Conservation (phyloP, 345 rosid genomes). For the Melaleuca quinquenervia region DNA sequence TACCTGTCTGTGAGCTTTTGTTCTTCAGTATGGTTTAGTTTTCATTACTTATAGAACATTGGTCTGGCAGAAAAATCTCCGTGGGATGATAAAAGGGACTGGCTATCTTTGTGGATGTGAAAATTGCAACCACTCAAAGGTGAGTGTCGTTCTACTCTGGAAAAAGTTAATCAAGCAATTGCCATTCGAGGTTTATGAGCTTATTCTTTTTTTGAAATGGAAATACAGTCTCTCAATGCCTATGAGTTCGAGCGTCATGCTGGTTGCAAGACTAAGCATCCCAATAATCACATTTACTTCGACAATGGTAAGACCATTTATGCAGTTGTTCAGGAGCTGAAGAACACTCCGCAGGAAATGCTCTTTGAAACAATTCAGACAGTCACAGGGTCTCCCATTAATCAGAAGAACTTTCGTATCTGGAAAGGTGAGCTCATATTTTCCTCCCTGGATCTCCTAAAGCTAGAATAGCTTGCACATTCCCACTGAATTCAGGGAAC, state of each 20-base stretch:
- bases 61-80: slow-evolving; percentile 32
- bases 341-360: slow-evolving; percentile 42
- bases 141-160: not conserved
- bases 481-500: not conserved
- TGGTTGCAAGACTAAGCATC: slow-evolving; percentile 66
- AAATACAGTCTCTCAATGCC: slow-evolving; percentile 44
- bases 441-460: not conserved
- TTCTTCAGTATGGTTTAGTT: not conserved
- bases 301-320: slow-evolving; percentile 63
- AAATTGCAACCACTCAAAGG: slow-evolving; percentile 42
- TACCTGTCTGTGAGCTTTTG: not conserved
- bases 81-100: slow-evolving; percentile 36
- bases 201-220: not conserved
- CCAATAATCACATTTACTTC: slow-evolving; percentile 60
- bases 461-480: not conserved
- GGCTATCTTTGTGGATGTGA: slow-evolving; percentile 52
- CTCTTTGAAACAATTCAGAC: slow-evolving; percentile 46
- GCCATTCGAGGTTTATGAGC: not conserved
- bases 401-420: slow-evolving; percentile 40
- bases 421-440: slow-evolving; percentile 37
- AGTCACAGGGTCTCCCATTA: slow-evolving; percentile 37
- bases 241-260: slow-evolving; percentile 65
- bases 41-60: not conserved
- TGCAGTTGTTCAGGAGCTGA: slow-evolving; percentile 56
- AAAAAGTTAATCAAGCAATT: not conserved